A percentile compares a stretch with the other conserved stretches of the same genome.
These are phyloP conservation scores for Olyra latifolia DNA, from an alignment of 176 grass and related monocot species.

Conservation along the genomic window DNA sequence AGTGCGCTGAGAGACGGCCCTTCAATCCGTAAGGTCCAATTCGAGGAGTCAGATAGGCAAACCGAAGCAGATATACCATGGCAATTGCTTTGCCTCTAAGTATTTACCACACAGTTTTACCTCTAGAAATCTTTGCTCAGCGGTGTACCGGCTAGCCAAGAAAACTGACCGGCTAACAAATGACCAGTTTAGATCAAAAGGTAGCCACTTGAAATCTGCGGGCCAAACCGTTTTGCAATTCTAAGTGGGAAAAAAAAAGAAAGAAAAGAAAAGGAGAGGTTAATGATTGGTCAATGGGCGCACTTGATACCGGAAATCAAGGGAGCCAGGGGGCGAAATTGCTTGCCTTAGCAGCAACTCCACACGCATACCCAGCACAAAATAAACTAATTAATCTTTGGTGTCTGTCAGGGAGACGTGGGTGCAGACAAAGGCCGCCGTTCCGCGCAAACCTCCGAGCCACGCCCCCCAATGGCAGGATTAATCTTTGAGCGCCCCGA, in stretches of 20 bases:
- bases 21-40: neutral
- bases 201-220: too few species aligned
- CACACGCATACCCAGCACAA: constrained; percentile 16
- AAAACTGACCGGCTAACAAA: too few species aligned
- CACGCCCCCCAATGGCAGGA: neutral
- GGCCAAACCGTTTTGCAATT: too few species aligned
- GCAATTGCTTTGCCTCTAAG: too few species aligned
- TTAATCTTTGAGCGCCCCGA: constrained; percentile 2
- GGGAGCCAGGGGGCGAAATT: constrained; percentile 12
- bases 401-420: constrained; percentile 5
- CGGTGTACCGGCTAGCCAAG: too few species aligned
- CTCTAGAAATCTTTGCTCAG: too few species aligned
- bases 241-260: too few species aligned
- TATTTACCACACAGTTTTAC: too few species aligned
- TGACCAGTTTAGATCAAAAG: too few species aligned
- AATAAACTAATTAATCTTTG: constrained; percentile 12
- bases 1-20: neutral
- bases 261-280: neutral
- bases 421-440: constrained; percentile 43
- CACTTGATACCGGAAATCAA: constrained; percentile 25
- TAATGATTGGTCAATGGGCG: neutral
- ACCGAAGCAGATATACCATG: neutral
- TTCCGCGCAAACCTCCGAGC: constrained; percentile 32
- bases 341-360: constrained; percentile 40
- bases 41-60: neutral